Base-by-base conservation (phyloP, 371 early-diverging fungal genomes). In the Phascolomyces articulosus region DNA sequence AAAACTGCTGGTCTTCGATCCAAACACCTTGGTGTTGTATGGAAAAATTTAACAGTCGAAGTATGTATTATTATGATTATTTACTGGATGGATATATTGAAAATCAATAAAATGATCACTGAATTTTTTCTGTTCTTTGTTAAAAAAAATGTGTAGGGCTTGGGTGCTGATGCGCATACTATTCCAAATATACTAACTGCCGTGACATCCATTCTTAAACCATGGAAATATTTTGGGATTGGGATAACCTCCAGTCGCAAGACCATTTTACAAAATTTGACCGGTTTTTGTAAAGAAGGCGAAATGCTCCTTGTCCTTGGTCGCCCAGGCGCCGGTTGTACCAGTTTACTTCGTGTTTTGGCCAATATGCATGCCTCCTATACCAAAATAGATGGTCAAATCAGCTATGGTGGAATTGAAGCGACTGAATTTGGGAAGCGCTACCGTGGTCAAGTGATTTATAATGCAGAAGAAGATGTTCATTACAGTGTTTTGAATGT, bases 241-340 rank as follows among this genome's bases (percentile, higher is more conserved):
- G 60, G 66, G n/a, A 26, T 16, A n/a, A 20, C 16, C 21, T 13
- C 21, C 16, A 56, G 34, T 34, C 29, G 57, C 7, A 40, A 66
- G 40, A 51, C 29, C 56, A 72, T 84, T 40, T 66, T 81, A 10
- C 60, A 69, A 28, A 40, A 67, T 4, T 62, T 79, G 41, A 71
- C 66, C 23, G 84, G 84, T 41, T 75, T 78, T 20, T 71, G 74
- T 20, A 68, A 71, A 2, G 75, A 75, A 21, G 84, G 84, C 31
- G 84, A 84, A 68, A 81, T 84, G 82, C 65, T 84, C 31, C 70
- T 84, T 23, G 82, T 84, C 9, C 71, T 84, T 16, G 84, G 84
- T 6, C 74, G 77, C 24, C 84, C 84, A 1, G 84, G 80, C 3
- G 65, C 84, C 6, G 84, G 84, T 24, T 79, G 81, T 57, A 79